Conservation (phyloP, 2,329 filamentous ascomycete genomes). For the Colletotrichum trifolii region DNA sequence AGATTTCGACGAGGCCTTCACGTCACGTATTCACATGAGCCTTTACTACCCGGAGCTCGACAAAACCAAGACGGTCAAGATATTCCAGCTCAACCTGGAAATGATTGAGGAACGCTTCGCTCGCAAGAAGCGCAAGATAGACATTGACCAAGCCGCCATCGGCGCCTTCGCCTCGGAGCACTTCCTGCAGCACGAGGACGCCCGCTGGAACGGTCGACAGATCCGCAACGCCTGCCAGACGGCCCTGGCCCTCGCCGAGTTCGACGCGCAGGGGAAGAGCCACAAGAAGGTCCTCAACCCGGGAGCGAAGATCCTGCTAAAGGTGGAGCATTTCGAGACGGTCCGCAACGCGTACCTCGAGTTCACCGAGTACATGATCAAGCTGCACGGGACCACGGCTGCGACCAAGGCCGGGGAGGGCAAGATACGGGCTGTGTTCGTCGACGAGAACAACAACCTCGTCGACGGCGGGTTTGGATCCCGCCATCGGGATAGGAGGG, state of each 20-base stretch:
- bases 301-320: neutral
- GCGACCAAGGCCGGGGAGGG: neutral
- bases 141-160: slow-evolving; percentile 47
- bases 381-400: neutral
- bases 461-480: too few relatives aligned
- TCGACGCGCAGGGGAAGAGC: neutral
- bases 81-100: slow-evolving; percentile 53
- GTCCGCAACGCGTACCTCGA: neutral
- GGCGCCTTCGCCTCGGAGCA: slow-evolving; percentile 42
- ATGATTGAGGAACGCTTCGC: slow-evolving; percentile 45
- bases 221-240: slow-evolving; percentile 58
- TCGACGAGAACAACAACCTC: neutral
- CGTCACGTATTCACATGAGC: slow-evolving; percentile 58
- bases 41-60: slow-evolving; percentile 50
- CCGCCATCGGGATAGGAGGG: too few relatives aligned
- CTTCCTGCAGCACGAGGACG: neutral
- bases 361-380: neutral
- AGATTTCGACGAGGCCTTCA: slow-evolving; percentile 59
- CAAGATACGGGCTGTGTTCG: neutral
- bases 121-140: slow-evolving; percentile 41
- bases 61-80: slow-evolving; percentile 52
- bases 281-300: neutral
- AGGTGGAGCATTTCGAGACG: neutral
- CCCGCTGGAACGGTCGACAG: slow-evolving; percentile 53
- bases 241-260: slow-evolving; percentile 51